Percentiles rank a stretch among this genome's conserved stretches.
Evolutionary conservation across 2,329 filamentous ascomycete genomes (phyloP).

Genomic region (Fusarium sororula): DNA sequence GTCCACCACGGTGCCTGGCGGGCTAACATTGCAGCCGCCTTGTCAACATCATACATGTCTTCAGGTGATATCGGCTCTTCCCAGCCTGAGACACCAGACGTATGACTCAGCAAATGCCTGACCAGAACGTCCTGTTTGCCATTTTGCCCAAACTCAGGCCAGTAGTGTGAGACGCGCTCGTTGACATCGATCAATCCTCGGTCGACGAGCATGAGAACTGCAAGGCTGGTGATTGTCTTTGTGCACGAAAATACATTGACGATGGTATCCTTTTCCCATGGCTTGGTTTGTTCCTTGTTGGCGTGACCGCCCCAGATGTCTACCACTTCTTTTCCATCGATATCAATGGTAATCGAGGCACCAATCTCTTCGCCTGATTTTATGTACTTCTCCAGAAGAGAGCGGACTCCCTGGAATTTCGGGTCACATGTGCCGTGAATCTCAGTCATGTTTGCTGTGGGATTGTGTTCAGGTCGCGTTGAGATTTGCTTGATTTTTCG

Average conservation of each 20-base stretch:
- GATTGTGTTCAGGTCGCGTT: accelerated
- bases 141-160: slow-evolving; percentile 24
- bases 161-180: slow-evolving; percentile 13
- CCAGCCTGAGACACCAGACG: slow-evolving; percentile 13
- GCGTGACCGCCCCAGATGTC: not conserved
- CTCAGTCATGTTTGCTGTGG: not conserved
- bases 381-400: not conserved
- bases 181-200: not conserved
- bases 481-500: not conserved
- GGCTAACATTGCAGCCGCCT: not conserved
- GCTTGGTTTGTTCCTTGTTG: not conserved
- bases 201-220: slow-evolving; percentile 15
- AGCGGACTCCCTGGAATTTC: not conserved
- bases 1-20: not conserved
- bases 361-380: not conserved
- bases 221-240: slow-evolving; percentile 24
- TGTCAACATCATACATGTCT: not conserved
- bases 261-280: not conserved
- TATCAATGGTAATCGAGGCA: not conserved
- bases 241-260: slow-evolving; percentile 25
- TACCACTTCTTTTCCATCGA: not conserved
- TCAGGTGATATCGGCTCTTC: not conserved
- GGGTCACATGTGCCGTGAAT: not conserved
- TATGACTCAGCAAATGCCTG: not conserved
- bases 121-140: slow-evolving; percentile 19